Evolutionary conservation across 306 rosid species (phyloP).

Genomic region (Luffa aegyptiaca): DNA sequence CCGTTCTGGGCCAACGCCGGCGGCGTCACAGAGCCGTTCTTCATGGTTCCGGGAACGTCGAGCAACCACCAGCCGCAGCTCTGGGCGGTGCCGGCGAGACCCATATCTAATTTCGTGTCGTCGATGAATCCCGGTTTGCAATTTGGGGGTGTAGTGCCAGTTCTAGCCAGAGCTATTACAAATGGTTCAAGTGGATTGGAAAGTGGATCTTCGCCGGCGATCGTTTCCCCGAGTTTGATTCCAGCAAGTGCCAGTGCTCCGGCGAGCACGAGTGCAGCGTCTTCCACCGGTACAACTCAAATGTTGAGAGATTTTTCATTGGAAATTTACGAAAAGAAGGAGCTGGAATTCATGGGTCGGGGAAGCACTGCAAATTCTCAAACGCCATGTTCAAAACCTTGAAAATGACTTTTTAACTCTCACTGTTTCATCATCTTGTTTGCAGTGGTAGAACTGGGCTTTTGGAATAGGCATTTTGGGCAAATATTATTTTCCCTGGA

Average conservation of each 20-base stretch:
- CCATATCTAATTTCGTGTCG: conserved; percentile 53
- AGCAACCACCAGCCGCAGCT: conserved; percentile 34
- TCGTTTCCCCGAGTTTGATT: conserved; percentile 29
- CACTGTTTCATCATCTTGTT: background rate
- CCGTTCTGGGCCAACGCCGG: conserved; percentile 44
- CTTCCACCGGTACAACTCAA: conserved; percentile 21
- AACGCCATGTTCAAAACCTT: conserved; percentile 30
- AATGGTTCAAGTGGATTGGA: conserved; percentile 14
- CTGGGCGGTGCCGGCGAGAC: conserved; percentile 71
- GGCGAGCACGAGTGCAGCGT: background rate
- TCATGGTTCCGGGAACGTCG: conserved; percentile 27
- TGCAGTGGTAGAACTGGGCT: background rate
- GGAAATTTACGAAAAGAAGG: conserved; percentile 64
- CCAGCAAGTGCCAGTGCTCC: conserved; percentile 12
- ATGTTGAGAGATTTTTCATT: conserved; percentile 63
- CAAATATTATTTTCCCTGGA: background rate
- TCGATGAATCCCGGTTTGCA: conserved; percentile 29
- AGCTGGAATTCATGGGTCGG: conserved; percentile 53
- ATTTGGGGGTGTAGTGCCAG: conserved; percentile 14
- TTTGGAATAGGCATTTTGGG: background rate
- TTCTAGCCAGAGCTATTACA: conserved; percentile 13
- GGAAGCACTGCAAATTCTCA: conserved; percentile 26
- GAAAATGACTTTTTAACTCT: conserved; percentile 5
- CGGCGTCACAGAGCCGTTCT: conserved; percentile 40
- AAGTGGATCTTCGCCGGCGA: conserved; percentile 23